Evolutionary conservation across 2,329 filamentous ascomycete species (phyloP).

Genomic region (Ceratocystis ficicola): DNA sequence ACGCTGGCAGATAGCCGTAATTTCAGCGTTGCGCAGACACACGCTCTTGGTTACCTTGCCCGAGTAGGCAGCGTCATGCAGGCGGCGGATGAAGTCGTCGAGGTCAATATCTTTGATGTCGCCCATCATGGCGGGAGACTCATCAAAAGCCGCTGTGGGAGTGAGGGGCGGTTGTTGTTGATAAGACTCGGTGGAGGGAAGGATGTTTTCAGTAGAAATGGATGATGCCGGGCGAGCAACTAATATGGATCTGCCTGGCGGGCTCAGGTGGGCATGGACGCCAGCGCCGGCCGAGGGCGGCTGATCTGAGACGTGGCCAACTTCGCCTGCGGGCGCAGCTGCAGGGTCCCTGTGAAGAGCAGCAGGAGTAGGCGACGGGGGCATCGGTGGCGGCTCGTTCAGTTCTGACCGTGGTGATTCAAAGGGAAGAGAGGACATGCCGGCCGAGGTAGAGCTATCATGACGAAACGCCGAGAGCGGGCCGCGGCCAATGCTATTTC

Average conservation of each 20-base stretch:
- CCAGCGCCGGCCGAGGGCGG: constrained; percentile 58
- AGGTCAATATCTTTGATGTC: constrained; percentile 87
- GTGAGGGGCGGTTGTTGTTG: constrained; percentile 44
- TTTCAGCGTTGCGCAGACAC: constrained; percentile 94
- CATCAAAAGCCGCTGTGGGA: constrained; percentile 27
- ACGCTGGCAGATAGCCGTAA: constrained; percentile 81
- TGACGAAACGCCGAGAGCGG: constrained; percentile 26
- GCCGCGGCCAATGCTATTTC: constrained; percentile 14
- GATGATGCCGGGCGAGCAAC: constrained; percentile 57
- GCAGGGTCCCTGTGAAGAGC: constrained; percentile 69
- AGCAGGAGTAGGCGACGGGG: constrained; percentile 34
- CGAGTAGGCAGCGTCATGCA: constrained; percentile 88
- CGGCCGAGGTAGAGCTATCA: constrained; percentile 30
- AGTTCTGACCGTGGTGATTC: constrained; percentile 12
- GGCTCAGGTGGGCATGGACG: constrained; percentile 46
- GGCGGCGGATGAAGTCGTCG: constrained; percentile 90
- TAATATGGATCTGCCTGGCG: constrained; percentile 79
- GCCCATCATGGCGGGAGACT: constrained; percentile 59
- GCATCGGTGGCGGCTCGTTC: constrained; percentile 18
- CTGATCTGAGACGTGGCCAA: constrained; percentile 86
- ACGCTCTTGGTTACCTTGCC: constrained; percentile 97
- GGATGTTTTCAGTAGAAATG: neutral
- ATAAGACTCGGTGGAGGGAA: constrained; percentile 39
- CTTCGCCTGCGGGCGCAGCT: constrained; percentile 77
- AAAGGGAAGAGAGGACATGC: neutral